These are phyloP conservation scores for Prunus armeniaca DNA, from an alignment of 306 rosid genomes.

Conservation along the genomic window DNA sequence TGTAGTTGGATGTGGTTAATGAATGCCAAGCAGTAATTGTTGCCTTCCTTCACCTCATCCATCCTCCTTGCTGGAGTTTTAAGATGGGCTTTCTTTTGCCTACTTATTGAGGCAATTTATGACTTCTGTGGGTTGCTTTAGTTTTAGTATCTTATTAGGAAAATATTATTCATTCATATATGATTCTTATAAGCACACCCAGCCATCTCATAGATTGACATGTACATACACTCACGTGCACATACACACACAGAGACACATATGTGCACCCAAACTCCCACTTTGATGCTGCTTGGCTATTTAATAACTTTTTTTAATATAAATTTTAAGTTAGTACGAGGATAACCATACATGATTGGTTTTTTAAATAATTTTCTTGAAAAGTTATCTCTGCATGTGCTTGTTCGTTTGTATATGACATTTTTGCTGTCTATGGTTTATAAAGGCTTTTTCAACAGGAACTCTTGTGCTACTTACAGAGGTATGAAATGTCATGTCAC, in stretches of 20 bases:
- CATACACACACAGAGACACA: background rate
- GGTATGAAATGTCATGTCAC: constrained; percentile 19
- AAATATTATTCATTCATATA: background rate
- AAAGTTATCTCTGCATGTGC: background rate
- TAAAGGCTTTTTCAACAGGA: constrained; percentile 17
- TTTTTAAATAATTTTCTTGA: background rate
- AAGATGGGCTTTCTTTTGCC: background rate
- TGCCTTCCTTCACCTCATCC: constrained; percentile 11
- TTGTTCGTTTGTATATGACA: constrained; percentile 12
- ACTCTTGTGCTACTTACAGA: constrained; percentile 19
- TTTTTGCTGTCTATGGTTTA: constrained; percentile 23
- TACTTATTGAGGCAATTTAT: constrained; percentile 3
- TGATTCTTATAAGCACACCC: background rate
- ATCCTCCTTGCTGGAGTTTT: constrained; percentile 6
- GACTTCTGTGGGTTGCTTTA: constrained; percentile 11
- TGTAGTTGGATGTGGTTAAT: constrained; percentile 38
- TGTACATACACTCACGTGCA: background rate
- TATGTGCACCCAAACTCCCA: background rate
- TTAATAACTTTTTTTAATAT: background rate
- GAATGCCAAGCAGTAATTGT: constrained; percentile 37
- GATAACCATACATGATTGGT: background rate
- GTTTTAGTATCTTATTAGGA: background rate
- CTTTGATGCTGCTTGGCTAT: background rate
- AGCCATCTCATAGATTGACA: background rate
- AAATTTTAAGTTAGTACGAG: background rate